Base-by-base conservation (phyloP, 2,329 filamentous ascomycete species). In the Nannizzia gypsea region DNA sequence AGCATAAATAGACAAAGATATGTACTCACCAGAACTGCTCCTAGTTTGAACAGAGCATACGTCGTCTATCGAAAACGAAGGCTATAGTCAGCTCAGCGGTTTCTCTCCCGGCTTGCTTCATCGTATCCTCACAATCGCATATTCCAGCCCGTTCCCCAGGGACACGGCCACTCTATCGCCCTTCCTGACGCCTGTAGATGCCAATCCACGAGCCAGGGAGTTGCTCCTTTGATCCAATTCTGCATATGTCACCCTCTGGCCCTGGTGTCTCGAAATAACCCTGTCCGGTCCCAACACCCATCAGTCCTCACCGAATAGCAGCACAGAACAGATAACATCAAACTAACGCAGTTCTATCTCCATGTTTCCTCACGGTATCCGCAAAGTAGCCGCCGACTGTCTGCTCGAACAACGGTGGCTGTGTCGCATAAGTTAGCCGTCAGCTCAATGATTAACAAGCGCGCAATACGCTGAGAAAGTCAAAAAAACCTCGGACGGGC, bases 31-130 rank as follows among this genome's bases (percentile, higher is more conserved):
- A 97, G 78, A 57, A 97, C 83, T 24, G 89, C 92, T n/a, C 93
- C 93, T 8, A 97, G 81, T 73, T 97, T 97, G 78, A 92, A 96
- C 59, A 93, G 73, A 0, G 91, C 91, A 73, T 97, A 97, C 4
- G 87, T 92, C 20, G 73, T 71, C 80, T 75, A 57, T 38, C n/a
- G n/a, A n/a, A n/a, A n/a, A n/a, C 40, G 24, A 28, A 48, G 6
- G 31, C 4, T 4, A 64, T 34, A n/a, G 38, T 40, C 54, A 56
- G 31, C 55, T 50, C 46, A 15, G 36, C 26, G 56, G 31, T 56
- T 26, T 17, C 2, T 46, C 20, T 13, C 26, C 31, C 17, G 3
- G 6, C 8, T 40, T 6, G n/a, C 31, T 20, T 38, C 22, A 24
- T 8, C 3, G 3, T 44, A 22, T 61, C 57, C 77, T 67, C 72